Evolutionary conservation across 495 filamentous ascomycete genomes (phyloP).

Genomic region (Trichoderma orchidacearum): DNA sequence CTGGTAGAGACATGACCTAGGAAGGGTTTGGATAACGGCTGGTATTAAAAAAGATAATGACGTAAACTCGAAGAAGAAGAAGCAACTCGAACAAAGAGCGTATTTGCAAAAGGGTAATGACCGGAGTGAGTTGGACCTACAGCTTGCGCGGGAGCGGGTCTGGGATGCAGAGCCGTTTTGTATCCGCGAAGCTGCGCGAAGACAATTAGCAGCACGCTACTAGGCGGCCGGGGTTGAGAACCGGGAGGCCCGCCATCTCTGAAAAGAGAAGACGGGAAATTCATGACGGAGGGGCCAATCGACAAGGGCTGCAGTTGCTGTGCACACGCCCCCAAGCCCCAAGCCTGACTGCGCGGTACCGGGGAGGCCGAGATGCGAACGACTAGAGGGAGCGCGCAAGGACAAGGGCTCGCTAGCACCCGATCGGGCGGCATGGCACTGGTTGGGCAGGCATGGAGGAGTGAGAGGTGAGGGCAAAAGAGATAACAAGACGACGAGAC

Average conservation of each 20-base stretch:
- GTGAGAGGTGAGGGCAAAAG: background rate
- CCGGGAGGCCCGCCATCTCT: background rate
- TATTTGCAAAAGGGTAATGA: background rate
- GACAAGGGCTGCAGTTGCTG: background rate
- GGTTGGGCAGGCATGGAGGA: background rate
- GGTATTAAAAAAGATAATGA: background rate
- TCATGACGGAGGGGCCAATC: background rate
- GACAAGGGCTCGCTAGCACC: background rate
- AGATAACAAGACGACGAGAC: background rate
- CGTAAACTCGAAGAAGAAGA: background rate
- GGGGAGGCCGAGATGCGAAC: slow-evolving; percentile 1
- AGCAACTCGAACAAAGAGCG: background rate
- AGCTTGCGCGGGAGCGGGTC: slow-evolving; percentile 1
- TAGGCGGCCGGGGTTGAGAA: background rate
- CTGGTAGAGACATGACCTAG: slow-evolving; percentile 14
- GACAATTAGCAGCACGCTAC: slow-evolving; percentile 1
- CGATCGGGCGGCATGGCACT: background rate
- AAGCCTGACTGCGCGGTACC: background rate
- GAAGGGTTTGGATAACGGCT: background rate
- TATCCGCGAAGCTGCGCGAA: background rate
- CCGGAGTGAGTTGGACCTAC: slow-evolving; percentile 1
- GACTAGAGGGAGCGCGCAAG: background rate
- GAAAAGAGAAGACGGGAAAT: background rate
- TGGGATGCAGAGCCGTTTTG: background rate
- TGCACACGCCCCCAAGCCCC: background rate